Percentiles rank a stretch among this genome's conserved stretches.
Conservation (phyloP, 768 basidiomycete genomes). For the Fibroporia radiculosa region DNA sequence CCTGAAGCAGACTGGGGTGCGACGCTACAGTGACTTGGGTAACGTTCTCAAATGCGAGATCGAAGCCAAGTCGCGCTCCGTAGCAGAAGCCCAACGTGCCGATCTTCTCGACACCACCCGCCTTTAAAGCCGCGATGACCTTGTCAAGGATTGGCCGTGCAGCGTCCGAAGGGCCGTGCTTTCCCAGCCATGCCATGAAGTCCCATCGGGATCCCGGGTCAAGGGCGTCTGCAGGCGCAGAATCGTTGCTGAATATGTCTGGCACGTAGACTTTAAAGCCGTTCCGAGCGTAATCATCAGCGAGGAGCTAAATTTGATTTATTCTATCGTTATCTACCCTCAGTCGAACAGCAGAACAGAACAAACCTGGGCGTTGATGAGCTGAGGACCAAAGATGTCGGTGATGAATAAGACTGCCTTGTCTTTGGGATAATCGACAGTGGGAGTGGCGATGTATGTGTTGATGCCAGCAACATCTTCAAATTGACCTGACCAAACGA, state of each 20-base stretch:
- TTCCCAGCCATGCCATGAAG: constrained; percentile 26
- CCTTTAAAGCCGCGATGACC: constrained; percentile 30
- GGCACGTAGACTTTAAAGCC: constrained; percentile 30
- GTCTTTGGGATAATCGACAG: constrained; percentile 25
- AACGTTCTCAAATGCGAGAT: constrained; percentile 28
- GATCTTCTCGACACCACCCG: constrained; percentile 30
- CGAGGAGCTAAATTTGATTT: constrained; percentile 26
- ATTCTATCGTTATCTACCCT: background rate
- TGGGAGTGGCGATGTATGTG: constrained; percentile 35
- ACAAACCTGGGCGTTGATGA: constrained; percentile 23
- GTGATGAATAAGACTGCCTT: constrained; percentile 31
- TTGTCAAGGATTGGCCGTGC: constrained; percentile 30
- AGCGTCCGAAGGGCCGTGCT: constrained; percentile 25
- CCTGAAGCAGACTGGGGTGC: constrained; percentile 39
- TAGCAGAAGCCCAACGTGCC: constrained; percentile 37
- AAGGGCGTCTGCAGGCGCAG: constrained; percentile 10
- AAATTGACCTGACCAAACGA: background rate
- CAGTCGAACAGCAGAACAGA: background rate
- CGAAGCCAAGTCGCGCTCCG: constrained; percentile 36
- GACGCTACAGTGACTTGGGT: constrained; percentile 23
- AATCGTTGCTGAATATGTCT: constrained; percentile 31
- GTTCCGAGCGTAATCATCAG: constrained; percentile 36
- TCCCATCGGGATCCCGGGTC: constrained; percentile 17
- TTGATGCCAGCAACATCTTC: constrained; percentile 26
- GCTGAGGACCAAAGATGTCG: constrained; percentile 25